These are phyloP conservation scores for Halenospora varia DNA, from an alignment of 495 filamentous ascomycete genomes.

Conservation along the genomic window DNA sequence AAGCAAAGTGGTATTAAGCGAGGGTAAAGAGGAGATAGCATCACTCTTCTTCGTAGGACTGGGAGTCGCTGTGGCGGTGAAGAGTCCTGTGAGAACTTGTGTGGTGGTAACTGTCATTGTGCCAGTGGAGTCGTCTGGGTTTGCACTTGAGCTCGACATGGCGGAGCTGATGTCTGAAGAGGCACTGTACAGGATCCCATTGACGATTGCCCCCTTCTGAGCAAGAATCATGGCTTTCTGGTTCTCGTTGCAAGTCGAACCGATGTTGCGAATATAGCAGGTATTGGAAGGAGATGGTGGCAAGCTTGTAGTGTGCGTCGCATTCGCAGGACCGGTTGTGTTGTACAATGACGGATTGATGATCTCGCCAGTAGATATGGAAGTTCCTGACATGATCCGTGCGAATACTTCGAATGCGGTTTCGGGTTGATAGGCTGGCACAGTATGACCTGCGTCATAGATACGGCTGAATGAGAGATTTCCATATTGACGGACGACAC, in stretches of 20 bases:
- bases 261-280: conserved; percentile 54
- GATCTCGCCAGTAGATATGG: conserved; percentile 55
- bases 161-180: conserved; percentile 19
- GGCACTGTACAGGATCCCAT: conserved; percentile 47
- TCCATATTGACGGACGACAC: conserved; percentile 62
- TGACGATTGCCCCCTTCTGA: conserved; percentile 40
- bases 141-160: conserved; percentile 4
- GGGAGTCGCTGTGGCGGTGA: conserved; percentile 33
- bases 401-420: conserved; percentile 61
- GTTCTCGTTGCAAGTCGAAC: conserved; percentile 44
- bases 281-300: conserved; percentile 39
- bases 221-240: conserved; percentile 40
- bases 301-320: conserved; percentile 39
- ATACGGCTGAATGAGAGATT: conserved; percentile 67
- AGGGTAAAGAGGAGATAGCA: not conserved
- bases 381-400: conserved; percentile 54
- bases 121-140: conserved; percentile 6
- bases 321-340: conserved; percentile 47
- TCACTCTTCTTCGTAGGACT: conserved; percentile 23
- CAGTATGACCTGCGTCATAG: conserved; percentile 67
- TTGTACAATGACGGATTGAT: conserved; percentile 46
- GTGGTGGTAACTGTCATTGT: conserved; percentile 24
- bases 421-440: conserved; percentile 68
- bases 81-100: conserved; percentile 30
- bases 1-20: not conserved